Percentiles rank a stretch among this genome's conserved stretches.
Conservation (phyloP, 148 eudicot genomes). For the Tetragonia tetragonoides region DNA sequence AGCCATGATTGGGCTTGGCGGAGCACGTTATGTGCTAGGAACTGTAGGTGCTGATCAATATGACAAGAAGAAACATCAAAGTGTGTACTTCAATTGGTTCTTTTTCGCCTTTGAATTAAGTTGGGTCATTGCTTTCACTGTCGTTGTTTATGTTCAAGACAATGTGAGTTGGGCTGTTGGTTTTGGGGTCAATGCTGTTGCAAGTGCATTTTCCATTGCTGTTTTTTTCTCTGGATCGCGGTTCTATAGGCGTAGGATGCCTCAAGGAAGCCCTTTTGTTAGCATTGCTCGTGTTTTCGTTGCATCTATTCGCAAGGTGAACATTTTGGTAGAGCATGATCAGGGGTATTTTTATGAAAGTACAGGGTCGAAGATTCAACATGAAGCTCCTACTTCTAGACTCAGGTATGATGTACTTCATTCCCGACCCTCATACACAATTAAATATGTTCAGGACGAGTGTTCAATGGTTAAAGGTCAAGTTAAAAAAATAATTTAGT, state of each 20-base stretch:
- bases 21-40: slow-evolving; percentile 28
- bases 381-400: slow-evolving; percentile 14
- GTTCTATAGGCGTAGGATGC: slow-evolving; percentile 20
- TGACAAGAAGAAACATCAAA: slow-evolving; percentile 13
- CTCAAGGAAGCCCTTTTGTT: slow-evolving; percentile 35
- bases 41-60: slow-evolving; percentile 35
- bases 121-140: slow-evolving; percentile 26
- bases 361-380: too few species aligned
- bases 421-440: too few species aligned
- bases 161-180: slow-evolving; percentile 39
- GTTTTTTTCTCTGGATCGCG: slow-evolving; percentile 28
- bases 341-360: slow-evolving; percentile 1
- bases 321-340: neutral
- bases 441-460: too few species aligned
- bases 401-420: slow-evolving; percentile 21
- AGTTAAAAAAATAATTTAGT: too few species aligned
- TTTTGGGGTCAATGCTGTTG: slow-evolving; percentile 21
- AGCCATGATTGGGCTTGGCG: slow-evolving; percentile 32
- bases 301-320: slow-evolving; percentile 27
- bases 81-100: slow-evolving; percentile 34
- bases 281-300: slow-evolving; percentile 37
- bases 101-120: slow-evolving; percentile 17
- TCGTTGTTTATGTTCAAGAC: slow-evolving; percentile 33
- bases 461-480: too few species aligned
- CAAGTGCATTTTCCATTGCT: slow-evolving; percentile 21